These are phyloP conservation scores for Penicillium sp. DNA, from an alignment of 2,329 filamentous ascomycete genomes.

Conservation along the genomic window DNA sequence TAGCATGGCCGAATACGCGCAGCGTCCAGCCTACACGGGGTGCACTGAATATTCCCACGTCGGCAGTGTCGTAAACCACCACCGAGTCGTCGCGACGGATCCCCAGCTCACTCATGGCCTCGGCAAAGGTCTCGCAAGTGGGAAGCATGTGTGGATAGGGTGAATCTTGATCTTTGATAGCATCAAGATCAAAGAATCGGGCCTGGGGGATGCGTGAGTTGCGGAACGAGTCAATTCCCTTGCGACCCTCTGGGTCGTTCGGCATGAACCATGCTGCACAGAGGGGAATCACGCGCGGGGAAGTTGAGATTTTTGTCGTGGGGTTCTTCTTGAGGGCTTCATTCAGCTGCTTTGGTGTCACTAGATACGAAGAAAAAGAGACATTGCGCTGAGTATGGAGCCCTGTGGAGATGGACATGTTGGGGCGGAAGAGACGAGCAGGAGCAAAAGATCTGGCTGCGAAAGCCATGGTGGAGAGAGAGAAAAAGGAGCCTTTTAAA, in stretches of 20 bases:
- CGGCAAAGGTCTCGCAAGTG: slow-evolving; percentile 73
- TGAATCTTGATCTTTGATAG: slow-evolving; percentile 79
- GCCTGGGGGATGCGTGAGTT: slow-evolving; percentile 82
- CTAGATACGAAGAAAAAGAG: slow-evolving; percentile 76
- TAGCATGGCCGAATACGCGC: slow-evolving; percentile 81
- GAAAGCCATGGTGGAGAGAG: slow-evolving; percentile 35
- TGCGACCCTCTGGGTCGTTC: slow-evolving; percentile 73
- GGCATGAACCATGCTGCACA: slow-evolving; percentile 97
- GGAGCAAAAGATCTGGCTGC: slow-evolving; percentile 31
- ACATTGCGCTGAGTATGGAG: slow-evolving; percentile 42
- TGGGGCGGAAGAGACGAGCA: slow-evolving; percentile 27
- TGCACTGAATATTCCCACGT: slow-evolving; percentile 90
- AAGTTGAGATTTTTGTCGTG: slow-evolving; percentile 73
- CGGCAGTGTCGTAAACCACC: slow-evolving; percentile 90
- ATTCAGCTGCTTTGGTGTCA: slow-evolving; percentile 78
- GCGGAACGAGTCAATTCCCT: slow-evolving; percentile 76
- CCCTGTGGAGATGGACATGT: slow-evolving; percentile 28
- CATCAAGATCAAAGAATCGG: slow-evolving; percentile 95
- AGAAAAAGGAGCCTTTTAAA: not conserved
- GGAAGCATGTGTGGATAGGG: slow-evolving; percentile 98
- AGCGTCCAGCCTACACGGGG: slow-evolving; percentile 94
- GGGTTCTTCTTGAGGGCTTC: slow-evolving; percentile 81
- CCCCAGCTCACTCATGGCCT: slow-evolving; percentile 84
- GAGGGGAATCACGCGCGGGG: slow-evolving; percentile 80
- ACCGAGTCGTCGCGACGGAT: slow-evolving; percentile 84